Evolutionary conservation across 164 flowering plant species (phyloP).

Genomic region (Santalum album): DNA sequence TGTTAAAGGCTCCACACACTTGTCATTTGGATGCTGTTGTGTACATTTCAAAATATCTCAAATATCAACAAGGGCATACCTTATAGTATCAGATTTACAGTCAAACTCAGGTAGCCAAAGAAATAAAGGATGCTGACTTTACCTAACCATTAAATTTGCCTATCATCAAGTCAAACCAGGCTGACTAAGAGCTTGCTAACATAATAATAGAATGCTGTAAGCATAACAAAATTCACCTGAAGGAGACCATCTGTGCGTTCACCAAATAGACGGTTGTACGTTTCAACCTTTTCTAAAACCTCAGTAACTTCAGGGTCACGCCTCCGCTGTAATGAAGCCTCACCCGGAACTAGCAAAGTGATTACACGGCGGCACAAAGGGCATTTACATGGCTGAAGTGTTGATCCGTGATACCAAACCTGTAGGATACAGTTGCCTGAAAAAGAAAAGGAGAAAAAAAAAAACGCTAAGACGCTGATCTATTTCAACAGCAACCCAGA

Average conservation of each 20-base stretch:
- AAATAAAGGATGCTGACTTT: too few relatives aligned
- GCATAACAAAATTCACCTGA: constrained; percentile 38
- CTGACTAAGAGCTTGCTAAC: not conserved
- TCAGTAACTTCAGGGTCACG: constrained; percentile 37
- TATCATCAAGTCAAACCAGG: too few relatives aligned
- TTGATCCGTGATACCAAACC: constrained; percentile 73
- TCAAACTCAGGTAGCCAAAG: too few relatives aligned
- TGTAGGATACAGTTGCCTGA: constrained; percentile 72
- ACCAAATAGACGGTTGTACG: constrained; percentile 69
- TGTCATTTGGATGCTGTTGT: too few relatives aligned
- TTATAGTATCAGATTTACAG: too few relatives aligned
- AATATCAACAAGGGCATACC: too few relatives aligned
- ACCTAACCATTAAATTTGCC: too few relatives aligned
- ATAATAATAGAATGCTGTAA: not conserved
- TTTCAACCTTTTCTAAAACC: constrained; percentile 37
- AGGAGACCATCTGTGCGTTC: constrained; percentile 32
- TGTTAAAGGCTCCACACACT: too few relatives aligned
- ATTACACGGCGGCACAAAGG: constrained; percentile 81
- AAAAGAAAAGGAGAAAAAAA: not conserved
- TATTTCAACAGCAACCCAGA: not conserved
- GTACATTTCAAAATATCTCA: too few relatives aligned
- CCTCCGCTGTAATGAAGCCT: constrained; percentile 28
- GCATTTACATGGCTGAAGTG: constrained; percentile 76
- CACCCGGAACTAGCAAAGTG: constrained; percentile 69
- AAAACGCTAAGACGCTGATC: not conserved